A percentile compares a stretch with the other conserved stretches of the same genome.
Conservation (phyloP, 2,329 filamentous ascomycete species). For the Penicillium sp. region DNA sequence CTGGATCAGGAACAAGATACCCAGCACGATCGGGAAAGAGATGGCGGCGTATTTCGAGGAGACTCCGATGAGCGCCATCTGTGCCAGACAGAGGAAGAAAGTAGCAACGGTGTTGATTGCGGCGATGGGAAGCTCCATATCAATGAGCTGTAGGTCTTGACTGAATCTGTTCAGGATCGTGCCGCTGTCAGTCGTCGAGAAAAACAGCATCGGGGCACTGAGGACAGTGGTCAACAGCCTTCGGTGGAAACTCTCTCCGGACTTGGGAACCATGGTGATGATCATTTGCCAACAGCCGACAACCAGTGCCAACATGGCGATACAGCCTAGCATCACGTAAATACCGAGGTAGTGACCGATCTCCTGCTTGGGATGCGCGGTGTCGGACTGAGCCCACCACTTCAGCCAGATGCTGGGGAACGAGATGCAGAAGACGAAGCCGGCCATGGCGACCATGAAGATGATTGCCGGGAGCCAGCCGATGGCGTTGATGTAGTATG, state of each 20-base stretch:
- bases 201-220: constrained; percentile 43
- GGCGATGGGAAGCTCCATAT: constrained; percentile 43
- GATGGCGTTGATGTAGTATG: constrained; percentile 40
- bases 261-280: constrained; percentile 53
- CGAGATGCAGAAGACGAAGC: constrained; percentile 42
- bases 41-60: constrained; percentile 49
- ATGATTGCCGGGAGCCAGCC: constrained; percentile 35
- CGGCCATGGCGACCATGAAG: constrained; percentile 39
- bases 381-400: constrained; percentile 42
- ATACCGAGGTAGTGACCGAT: constrained; percentile 40
- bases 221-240: constrained; percentile 49
- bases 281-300: constrained; percentile 47
- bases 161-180: constrained; percentile 45
- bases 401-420: constrained; percentile 45
- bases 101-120: constrained; percentile 41
- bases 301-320: constrained; percentile 38
- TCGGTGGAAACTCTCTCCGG: constrained; percentile 50
- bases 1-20: constrained; percentile 51
- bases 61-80: constrained; percentile 49
- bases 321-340: constrained; percentile 39
- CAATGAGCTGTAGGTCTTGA: constrained; percentile 45
- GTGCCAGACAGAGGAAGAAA: constrained; percentile 40
- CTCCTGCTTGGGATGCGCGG: constrained; percentile 32
- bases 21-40: constrained; percentile 50
- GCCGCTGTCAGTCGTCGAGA: constrained; percentile 43